Evolutionary conservation across 257 asterid species (phyloP), one percentile per base, ranked within the genome.

Genomic region (Pogostemon cablin): DNA sequence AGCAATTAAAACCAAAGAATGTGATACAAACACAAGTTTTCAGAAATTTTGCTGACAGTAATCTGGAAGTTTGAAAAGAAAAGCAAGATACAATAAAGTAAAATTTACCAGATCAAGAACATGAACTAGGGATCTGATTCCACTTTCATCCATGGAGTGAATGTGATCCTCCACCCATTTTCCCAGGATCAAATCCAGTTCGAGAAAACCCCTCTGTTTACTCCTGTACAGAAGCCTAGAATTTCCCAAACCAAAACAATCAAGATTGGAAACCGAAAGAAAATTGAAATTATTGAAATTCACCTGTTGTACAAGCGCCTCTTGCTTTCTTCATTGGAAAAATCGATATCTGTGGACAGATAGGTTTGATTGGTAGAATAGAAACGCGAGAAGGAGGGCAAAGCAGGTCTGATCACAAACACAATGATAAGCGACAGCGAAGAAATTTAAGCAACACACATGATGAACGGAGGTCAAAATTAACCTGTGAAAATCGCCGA

Each of bases 141-240:
- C 86, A 81, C 44, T 75, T 85, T 86, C 90, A 63, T 93, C 95
- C 95, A 93, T 84, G 20, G 88, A 80, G 3, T 75, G 87, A 75
- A 90, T 87, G 79, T 93, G 78, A 58, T 89, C 95, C 81, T 88
- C 95, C 77, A 90, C 98, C 97, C 96, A 93, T 74, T 80, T 90
- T 4, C 98, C 98, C 73, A 93, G 78, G 81, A 90, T 57, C 79
- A 90, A 80, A 78, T 93, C 98, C 78, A 93, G 90, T 86, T 93
- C 98, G 49, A 93, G 81, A 69, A 72, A 93, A 12, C 98, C 98
- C 81, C 98, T 86, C 48, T 93, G 98, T 77, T 87, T 93, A 85
- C 98, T 92, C 83, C 97, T 86, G 56, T 90, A 92, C 62, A 90
- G 62, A 70, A 92, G 81, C 88, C 98, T 93, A 76, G 40, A 81